Evolutionary conservation across 306 rosid species (phyloP).

Genomic region (Neltuma alba): DNA sequence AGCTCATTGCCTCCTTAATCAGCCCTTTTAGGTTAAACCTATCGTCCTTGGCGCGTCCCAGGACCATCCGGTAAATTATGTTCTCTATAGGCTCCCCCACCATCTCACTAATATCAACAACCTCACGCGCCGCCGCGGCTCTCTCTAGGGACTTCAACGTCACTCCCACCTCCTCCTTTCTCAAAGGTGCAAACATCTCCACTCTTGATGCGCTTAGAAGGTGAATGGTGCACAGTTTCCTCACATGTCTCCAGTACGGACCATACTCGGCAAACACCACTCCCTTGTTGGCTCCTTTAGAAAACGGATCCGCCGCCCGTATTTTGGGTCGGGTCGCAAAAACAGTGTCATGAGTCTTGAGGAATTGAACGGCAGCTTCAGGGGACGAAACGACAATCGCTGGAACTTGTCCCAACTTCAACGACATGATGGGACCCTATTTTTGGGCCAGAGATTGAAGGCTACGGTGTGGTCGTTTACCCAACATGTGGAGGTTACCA

Average conservation of each 20-base stretch:
- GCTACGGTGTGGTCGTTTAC: background rate
- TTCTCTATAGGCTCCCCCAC: background rate
- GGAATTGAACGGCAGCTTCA: slow-evolving; percentile 31
- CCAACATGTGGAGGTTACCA: background rate
- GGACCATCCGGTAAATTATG: background rate
- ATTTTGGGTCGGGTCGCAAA: background rate
- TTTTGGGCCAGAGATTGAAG: background rate
- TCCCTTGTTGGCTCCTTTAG: slow-evolving; percentile 24
- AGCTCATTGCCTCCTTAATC: background rate
- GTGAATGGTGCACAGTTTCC: slow-evolving; percentile 27
- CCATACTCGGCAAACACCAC: background rate
- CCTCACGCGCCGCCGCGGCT: background rate
- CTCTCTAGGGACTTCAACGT: background rate
- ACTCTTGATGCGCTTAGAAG: slow-evolving; percentile 20
- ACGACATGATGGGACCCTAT: background rate
- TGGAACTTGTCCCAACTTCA: background rate
- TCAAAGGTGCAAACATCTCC: background rate
- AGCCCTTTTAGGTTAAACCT: slow-evolving; percentile 17
- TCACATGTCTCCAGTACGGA: slow-evolving; percentile 34
- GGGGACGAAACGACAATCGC: slow-evolving; percentile 12
- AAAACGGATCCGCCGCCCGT: background rate
- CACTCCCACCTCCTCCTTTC: background rate
- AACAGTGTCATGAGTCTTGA: slow-evolving; percentile 39
- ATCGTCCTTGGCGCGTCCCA: background rate
- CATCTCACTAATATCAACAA: background rate